Evolutionary conservation across 306 rosid genomes (phyloP).

Genomic region (Vicia sativa): DNA sequence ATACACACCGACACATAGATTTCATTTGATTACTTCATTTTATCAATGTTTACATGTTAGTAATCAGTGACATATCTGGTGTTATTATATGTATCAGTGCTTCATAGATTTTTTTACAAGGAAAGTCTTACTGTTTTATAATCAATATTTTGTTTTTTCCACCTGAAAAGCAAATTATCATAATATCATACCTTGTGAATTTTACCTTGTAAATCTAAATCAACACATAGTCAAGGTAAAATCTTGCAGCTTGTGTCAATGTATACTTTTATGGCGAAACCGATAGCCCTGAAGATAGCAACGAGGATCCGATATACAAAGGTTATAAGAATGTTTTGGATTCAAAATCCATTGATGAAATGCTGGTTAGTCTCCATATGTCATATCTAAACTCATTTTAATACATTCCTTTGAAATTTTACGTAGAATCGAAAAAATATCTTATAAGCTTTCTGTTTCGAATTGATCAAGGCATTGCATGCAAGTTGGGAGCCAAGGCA

Average conservation of each 20-base stretch:
- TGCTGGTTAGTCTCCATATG: constrained; percentile 52
- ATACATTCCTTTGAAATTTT: constrained; percentile 4
- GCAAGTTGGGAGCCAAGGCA: constrained; percentile 99
- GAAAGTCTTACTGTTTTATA: neutral
- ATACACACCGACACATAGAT: neutral
- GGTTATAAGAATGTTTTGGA: constrained; percentile 92
- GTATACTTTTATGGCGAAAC: constrained; percentile 66
- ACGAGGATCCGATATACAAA: constrained; percentile 64
- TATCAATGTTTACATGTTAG: neutral
- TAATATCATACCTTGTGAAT: constrained; percentile 18
- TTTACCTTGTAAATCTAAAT: constrained; percentile 25
- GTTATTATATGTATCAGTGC: neutral
- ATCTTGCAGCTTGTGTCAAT: constrained; percentile 78
- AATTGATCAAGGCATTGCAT: constrained; percentile 71
- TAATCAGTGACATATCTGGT: neutral
- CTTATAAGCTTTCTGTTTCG: constrained; percentile 13
- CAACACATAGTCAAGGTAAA: constrained; percentile 32
- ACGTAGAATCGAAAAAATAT: neutral
- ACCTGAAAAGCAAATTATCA: constrained; percentile 22
- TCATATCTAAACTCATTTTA: constrained; percentile 26
- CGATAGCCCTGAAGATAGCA: constrained; percentile 43
- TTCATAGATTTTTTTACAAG: neutral
- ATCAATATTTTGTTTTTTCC: neutral
- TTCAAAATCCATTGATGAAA: constrained; percentile 86
- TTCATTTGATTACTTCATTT: neutral